Conservation (phyloP, 257 asterid genomes). For the Salvia hispanica region DNA sequence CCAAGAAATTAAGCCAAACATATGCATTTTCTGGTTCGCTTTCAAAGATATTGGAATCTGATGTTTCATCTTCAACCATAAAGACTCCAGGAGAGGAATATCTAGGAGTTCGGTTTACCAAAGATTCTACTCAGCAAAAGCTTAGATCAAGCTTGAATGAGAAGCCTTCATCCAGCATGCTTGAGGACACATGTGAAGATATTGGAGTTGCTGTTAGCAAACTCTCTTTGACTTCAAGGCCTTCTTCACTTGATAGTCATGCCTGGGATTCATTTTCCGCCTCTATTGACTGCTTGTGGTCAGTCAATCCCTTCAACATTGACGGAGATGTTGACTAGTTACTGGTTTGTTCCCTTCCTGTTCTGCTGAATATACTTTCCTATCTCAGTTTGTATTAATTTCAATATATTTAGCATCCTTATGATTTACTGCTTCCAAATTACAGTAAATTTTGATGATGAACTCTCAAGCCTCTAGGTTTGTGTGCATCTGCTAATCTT, state of each 20-base stretch:
- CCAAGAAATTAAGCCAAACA: slow-evolving; percentile 50
- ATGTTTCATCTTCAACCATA: slow-evolving; percentile 40
- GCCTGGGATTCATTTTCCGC: slow-evolving; percentile 74
- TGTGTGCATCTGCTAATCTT: slow-evolving; percentile 17
- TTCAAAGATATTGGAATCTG: slow-evolving; percentile 77
- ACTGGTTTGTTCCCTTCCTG: slow-evolving; percentile 60
- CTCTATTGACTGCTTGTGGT: slow-evolving; percentile 81
- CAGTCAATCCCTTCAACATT: slow-evolving; percentile 73
- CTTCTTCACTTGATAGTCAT: slow-evolving; percentile 53
- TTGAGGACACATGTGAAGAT: slow-evolving; percentile 54
- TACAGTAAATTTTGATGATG: background rate
- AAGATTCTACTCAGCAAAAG: slow-evolving; percentile 39
- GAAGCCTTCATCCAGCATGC: slow-evolving; percentile 40
- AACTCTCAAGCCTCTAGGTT: slow-evolving; percentile 10
- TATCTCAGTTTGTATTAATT: slow-evolving; percentile 17
- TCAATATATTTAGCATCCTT: slow-evolving; percentile 13
- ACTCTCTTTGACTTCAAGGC: slow-evolving; percentile 69
- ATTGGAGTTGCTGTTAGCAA: slow-evolving; percentile 60
- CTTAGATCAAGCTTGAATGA: slow-evolving; percentile 40
- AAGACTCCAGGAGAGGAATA: slow-evolving; percentile 42
- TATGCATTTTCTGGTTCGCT: slow-evolving; percentile 67
- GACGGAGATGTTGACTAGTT: slow-evolving; percentile 51
- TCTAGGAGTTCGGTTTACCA: slow-evolving; percentile 37
- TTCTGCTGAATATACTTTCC: slow-evolving; percentile 25
- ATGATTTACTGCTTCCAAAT: slow-evolving; percentile 20